Percentiles rank a stretch among this genome's conserved stretches.
Evolutionary conservation across 2,329 filamentous ascomycete species (phyloP).

Genomic region (Nannizziopsis barbatae): DNA sequence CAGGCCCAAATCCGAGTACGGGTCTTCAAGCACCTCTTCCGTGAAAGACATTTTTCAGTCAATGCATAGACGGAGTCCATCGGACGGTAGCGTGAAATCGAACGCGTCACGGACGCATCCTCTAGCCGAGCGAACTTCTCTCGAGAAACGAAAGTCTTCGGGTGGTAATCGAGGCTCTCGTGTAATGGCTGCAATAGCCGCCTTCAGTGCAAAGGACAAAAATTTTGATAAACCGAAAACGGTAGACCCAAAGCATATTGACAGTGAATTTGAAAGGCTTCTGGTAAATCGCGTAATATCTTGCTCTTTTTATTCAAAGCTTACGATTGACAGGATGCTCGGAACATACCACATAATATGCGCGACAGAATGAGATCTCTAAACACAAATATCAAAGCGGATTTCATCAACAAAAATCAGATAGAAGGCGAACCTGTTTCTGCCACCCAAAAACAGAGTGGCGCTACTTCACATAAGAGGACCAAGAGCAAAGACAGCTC

Average conservation of each 20-base stretch:
- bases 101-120: slow-evolving; percentile 11
- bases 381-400: slow-evolving; percentile 81
- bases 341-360: slow-evolving; percentile 90
- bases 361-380: slow-evolving; percentile 88
- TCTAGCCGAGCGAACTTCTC: slow-evolving; percentile 15
- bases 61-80: slow-evolving; percentile 10
- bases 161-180: slow-evolving; percentile 41
- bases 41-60: slow-evolving; percentile 25
- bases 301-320: background rate
- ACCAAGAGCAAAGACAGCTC: slow-evolving; percentile 35
- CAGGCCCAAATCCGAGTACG: slow-evolving; percentile 43
- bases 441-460: slow-evolving; percentile 14
- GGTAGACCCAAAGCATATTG: slow-evolving; percentile 45
- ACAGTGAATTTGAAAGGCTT: slow-evolving; percentile 52
- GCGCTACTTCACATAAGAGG: slow-evolving; percentile 25
- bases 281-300: slow-evolving; percentile 43
- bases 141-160: slow-evolving; percentile 18
- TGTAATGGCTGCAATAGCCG: slow-evolving; percentile 55
- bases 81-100: slow-evolving; percentile 2
- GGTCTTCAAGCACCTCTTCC: slow-evolving; percentile 34
- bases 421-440: slow-evolving; percentile 44
- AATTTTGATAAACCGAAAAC: slow-evolving; percentile 34
- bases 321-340: slow-evolving; percentile 55
- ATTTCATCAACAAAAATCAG: slow-evolving; percentile 74
- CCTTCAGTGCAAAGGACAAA: slow-evolving; percentile 46